Conservation (phyloP, 2,329 filamentous ascomycete species). For the Monosporascus sp. region DNA sequence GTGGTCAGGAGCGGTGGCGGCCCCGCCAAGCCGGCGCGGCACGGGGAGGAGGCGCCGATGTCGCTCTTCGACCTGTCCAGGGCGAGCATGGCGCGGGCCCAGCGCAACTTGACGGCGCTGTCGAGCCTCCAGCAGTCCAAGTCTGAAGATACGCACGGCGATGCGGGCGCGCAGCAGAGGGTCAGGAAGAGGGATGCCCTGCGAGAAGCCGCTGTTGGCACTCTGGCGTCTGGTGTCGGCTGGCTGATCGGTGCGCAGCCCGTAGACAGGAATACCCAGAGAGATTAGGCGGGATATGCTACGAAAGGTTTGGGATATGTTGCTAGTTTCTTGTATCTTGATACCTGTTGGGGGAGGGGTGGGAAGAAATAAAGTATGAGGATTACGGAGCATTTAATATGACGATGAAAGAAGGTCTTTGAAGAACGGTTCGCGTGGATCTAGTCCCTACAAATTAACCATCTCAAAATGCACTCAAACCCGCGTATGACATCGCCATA, state of each 20-base stretch:
- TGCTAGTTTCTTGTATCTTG: no score
- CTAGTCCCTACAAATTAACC: no score
- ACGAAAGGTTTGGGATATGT: no score
- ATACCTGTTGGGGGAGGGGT: no score
- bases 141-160: constrained; percentile 21
- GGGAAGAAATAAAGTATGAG: no score
- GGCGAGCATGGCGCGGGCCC: constrained; percentile 54
- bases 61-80: constrained; percentile 60
- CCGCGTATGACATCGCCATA: no score
- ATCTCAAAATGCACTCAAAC: no score
- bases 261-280: constrained; percentile 22
- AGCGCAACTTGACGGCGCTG: constrained; percentile 51
- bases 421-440: no score
- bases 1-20: constrained; percentile 16
- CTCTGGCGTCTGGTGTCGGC: constrained; percentile 59
- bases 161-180: constrained; percentile 31
- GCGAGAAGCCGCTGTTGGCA: constrained; percentile 61
- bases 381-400: no score
- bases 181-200: constrained; percentile 68
- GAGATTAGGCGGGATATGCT: constrained; percentile 10
- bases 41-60: constrained; percentile 50
- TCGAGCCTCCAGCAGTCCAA: constrained; percentile 43
- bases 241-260: constrained; percentile 60
- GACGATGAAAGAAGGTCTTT: no score
- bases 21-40: constrained; percentile 27